phyloP scores from a whole-genome alignment of 306 rosid genomes.

The Cucumis cinereus region DNA sequence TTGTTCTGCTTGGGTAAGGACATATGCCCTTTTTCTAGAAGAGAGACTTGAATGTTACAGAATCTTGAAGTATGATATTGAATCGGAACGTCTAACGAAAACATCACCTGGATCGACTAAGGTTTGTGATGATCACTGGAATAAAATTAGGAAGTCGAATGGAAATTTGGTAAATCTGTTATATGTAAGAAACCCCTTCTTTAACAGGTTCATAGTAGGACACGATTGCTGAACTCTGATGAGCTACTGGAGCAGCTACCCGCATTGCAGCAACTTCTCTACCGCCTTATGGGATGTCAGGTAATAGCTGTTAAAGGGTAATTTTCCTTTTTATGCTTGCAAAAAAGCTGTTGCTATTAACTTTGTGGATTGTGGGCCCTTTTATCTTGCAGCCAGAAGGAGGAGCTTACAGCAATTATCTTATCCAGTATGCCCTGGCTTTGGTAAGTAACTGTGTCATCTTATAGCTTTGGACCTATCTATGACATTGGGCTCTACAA shows the following conservation, averaged over 20 bases:
- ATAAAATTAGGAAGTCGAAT: neutral
- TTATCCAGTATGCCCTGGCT: slow-evolving; percentile 84
- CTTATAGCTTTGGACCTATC: neutral
- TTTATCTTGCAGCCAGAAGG: slow-evolving; percentile 82
- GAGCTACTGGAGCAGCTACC: slow-evolving; percentile 75
- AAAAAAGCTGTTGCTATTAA: neutral
- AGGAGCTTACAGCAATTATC: slow-evolving; percentile 53
- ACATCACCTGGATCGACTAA: slow-evolving; percentile 27
- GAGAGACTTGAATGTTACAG: slow-evolving; percentile 76
- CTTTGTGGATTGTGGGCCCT: neutral
- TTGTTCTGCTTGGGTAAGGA: slow-evolving; percentile 87
- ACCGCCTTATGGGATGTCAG: slow-evolving; percentile 67
- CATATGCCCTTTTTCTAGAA: slow-evolving; percentile 71
- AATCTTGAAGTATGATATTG: slow-evolving; percentile 67
- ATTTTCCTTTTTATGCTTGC: neutral
- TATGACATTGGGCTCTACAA: neutral
- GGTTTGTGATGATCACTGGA: slow-evolving; percentile 24
- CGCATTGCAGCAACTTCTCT: slow-evolving; percentile 82
- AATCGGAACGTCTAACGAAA: slow-evolving; percentile 56
- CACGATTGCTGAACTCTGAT: slow-evolving; percentile 29
- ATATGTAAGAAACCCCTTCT: slow-evolving; percentile 11
- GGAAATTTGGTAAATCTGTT: neutral
- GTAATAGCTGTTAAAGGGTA: slow-evolving; percentile 18
- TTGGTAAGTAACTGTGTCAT: slow-evolving; percentile 39
- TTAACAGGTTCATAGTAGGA: slow-evolving; percentile 53